phyloP scores from a whole-genome alignment of 2,329 filamentous ascomycete genomes.

The Monilinia vaccinii-corymbosi region DNA sequence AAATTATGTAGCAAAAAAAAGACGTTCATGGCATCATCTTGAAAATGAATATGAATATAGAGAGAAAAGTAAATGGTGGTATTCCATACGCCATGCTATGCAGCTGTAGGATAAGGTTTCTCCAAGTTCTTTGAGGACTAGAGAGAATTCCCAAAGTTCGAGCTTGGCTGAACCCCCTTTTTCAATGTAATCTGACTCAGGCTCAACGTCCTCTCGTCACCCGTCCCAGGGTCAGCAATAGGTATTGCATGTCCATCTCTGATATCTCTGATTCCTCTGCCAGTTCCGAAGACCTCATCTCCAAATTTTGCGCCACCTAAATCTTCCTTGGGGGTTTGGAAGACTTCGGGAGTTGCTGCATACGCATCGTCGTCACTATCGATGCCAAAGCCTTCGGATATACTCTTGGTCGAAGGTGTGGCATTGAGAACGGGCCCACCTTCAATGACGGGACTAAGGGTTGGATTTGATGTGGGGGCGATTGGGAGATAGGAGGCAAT shows the following conservation, averaged over 20 bases:
- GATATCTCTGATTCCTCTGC: conserved; percentile 22
- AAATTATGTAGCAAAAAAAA: not conserved
- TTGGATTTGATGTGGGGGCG: conserved; percentile 13
- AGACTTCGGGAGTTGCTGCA: conserved; percentile 37
- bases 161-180: conserved; percentile 13
- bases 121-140: not conserved
- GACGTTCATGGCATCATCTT: not conserved
- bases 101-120: not conserved
- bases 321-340: conserved; percentile 44
- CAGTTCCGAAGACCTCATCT: conserved; percentile 34
- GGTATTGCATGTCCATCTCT: not conserved
- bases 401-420: not conserved
- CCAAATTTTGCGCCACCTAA: conserved; percentile 30
- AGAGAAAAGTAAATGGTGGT: not conserved
- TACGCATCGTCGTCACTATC: conserved; percentile 23
- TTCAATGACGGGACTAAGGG: not conserved
- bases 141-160: conserved; percentile 13
- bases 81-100: not conserved
- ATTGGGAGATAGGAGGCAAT: conserved; percentile 12
- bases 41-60: not conserved
- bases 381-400: conserved; percentile 26
- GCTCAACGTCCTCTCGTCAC: conserved; percentile 54
- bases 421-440: conserved; percentile 3
- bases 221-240: conserved; percentile 43
- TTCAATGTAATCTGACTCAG: conserved; percentile 48